A percentile compares a stretch with the other conserved stretches of the same genome.
phyloP scores from a whole-genome alignment of 306 rosid genomes.

The Glycine tomentella region DNA sequence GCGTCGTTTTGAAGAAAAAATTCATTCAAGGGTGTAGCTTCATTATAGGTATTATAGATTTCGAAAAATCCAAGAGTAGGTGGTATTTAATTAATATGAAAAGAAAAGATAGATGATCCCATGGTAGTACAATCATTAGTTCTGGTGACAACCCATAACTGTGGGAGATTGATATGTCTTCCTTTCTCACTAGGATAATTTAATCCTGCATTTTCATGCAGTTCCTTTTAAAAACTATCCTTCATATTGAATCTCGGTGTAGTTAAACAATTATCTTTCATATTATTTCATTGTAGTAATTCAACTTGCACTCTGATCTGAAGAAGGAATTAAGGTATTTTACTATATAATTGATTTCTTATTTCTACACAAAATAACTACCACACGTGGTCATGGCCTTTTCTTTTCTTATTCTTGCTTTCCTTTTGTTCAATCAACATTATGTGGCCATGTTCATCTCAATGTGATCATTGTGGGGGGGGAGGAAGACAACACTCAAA shows the following conservation, averaged over 20 bases:
- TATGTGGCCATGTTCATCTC: background rate
- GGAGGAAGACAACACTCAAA: background rate
- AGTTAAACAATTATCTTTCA: constrained; percentile 8
- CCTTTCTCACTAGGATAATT: background rate
- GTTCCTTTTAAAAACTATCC: background rate
- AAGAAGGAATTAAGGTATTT: background rate
- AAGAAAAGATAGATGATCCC: background rate
- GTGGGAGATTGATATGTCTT: background rate
- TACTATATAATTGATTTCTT: background rate
- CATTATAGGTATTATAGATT: background rate
- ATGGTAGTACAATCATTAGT: background rate
- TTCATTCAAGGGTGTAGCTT: background rate
- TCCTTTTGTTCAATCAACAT: constrained; percentile 24
- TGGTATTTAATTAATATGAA: background rate
- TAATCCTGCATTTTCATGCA: background rate
- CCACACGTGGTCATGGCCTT: background rate
- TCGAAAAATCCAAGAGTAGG: background rate
- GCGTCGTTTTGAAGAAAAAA: background rate
- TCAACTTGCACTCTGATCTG: background rate
- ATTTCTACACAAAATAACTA: background rate
- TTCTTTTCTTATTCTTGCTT: background rate
- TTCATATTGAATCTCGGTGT: background rate
- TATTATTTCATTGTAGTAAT: background rate
- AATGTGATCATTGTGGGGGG: background rate
- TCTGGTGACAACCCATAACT: background rate